A percentile compares a stretch with the other conserved stretches of the same genome.
Conservation (phyloP, 1,139 yeast genomes). For the Debaryomyces sp. region DNA sequence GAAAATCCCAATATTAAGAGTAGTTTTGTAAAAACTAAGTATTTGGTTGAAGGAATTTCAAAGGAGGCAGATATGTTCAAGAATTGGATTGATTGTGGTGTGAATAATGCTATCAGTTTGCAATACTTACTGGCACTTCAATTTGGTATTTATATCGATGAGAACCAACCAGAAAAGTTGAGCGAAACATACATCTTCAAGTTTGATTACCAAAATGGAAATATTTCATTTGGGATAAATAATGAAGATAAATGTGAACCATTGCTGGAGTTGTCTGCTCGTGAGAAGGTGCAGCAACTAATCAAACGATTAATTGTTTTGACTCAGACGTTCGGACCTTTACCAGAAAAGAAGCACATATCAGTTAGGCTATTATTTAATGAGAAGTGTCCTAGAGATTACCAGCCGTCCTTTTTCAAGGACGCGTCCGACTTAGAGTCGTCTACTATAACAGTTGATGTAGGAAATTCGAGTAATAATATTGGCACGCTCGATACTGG, state of each 20-base stretch:
- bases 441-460: conserved; percentile 18
- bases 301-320: conserved; percentile 51
- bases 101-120: conserved; percentile 42
- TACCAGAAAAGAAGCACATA: conserved; percentile 47
- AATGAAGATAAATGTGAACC: neutral
- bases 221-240: neutral
- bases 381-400: conserved; percentile 45
- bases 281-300: conserved; percentile 33
- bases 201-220: conserved; percentile 28
- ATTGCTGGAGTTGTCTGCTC: conserved; percentile 16
- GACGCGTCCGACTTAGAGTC: conserved; percentile 7
- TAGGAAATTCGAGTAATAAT: neutral
- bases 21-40: conserved; percentile 46
- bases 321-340: conserved; percentile 53
- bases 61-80: conserved; percentile 46
- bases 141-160: conserved; percentile 46
- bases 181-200: conserved; percentile 54
- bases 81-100: conserved; percentile 55
- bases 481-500: conserved; percentile 15
- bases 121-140: conserved; percentile 47
- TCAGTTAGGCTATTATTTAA: conserved; percentile 52
- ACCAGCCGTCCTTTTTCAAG: conserved; percentile 45
- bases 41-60: conserved; percentile 44
- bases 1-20: conserved; percentile 23
- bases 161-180: conserved; percentile 35